These are phyloP conservation scores for Persicaria maculosa DNA, from an alignment of 148 eudicot species.

Conservation along the genomic window DNA sequence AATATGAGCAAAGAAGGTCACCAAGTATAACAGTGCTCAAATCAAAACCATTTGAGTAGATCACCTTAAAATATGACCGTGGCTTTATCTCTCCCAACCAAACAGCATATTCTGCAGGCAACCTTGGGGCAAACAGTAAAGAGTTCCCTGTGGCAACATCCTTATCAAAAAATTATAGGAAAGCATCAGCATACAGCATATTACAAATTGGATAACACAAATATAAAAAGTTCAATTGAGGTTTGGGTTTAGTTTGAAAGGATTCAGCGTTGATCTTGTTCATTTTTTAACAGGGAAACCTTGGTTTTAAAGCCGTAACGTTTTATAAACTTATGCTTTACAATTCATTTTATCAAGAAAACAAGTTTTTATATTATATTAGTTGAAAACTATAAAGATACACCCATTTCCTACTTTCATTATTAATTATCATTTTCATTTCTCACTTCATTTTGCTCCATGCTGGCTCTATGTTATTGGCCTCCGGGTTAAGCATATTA, in stretches of 20 bases:
- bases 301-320: neutral
- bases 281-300: neutral
- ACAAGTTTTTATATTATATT: neutral
- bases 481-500: neutral
- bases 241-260: neutral
- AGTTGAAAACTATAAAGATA: neutral
- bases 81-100: slow-evolving; percentile 91
- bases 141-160: slow-evolving; percentile 76
- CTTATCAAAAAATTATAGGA: slow-evolving; percentile 29
- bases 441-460: neutral
- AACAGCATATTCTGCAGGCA: slow-evolving; percentile 86
- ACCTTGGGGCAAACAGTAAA: slow-evolving; percentile 72
- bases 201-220: neutral
- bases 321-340: neutral
- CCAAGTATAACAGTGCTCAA: neutral
- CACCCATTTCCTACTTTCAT: neutral
- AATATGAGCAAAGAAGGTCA: slow-evolving; percentile 19
- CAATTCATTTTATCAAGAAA: neutral
- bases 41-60: neutral
- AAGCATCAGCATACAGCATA: neutral
- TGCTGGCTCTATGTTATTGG: neutral
- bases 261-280: neutral
- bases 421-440: neutral
- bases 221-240: neutral
- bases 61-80: slow-evolving; percentile 57